Conservation (phyloP, 805 yeast species). For the Saitoella complicata region DNA sequence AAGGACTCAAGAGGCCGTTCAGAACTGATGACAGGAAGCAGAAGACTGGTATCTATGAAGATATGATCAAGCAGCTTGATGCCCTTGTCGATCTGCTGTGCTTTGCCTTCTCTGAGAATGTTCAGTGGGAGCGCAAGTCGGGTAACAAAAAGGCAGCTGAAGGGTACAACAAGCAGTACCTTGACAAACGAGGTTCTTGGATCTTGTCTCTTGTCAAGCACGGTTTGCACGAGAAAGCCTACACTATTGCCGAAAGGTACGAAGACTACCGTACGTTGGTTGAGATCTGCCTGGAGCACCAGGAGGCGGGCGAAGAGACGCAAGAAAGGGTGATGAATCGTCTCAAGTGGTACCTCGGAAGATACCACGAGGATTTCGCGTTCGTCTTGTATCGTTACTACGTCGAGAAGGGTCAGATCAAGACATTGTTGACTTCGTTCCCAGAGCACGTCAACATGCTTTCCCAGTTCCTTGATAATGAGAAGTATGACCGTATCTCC, state of each 20-base stretch:
- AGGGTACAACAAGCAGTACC: slow-evolving; percentile 3
- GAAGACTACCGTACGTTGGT: slow-evolving; percentile 51
- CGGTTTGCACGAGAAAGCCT: slow-evolving; percentile 36
- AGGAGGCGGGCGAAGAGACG: slow-evolving; percentile 1
- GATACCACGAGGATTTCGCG: slow-evolving; percentile 58
- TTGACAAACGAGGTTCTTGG: slow-evolving; percentile 35
- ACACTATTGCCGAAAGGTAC: slow-evolving; percentile 48
- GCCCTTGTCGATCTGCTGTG: not conserved
- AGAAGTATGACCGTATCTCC: slow-evolving; percentile 30
- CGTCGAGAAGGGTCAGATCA: slow-evolving; percentile 34
- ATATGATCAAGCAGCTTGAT: not conserved
- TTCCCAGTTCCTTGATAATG: slow-evolving; percentile 32
- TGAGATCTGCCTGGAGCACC: slow-evolving; percentile 21
- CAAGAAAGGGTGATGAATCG: slow-evolving; percentile 7
- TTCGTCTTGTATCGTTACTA: slow-evolving; percentile 42
- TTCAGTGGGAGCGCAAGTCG: not conserved
- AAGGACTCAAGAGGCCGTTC: not conserved
- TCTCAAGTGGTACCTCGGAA: slow-evolving; percentile 32
- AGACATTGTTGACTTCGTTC: slow-evolving; percentile 40
- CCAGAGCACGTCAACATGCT: slow-evolving; percentile 35
- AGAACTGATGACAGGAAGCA: not conserved
- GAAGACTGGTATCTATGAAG: not conserved
- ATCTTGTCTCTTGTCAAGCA: slow-evolving; percentile 36
- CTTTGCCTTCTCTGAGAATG: not conserved
- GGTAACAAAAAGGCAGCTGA: not conserved